Base-by-base conservation (phyloP, 1,284 basidiomycete species). In the Meripilus lineatus region DNA sequence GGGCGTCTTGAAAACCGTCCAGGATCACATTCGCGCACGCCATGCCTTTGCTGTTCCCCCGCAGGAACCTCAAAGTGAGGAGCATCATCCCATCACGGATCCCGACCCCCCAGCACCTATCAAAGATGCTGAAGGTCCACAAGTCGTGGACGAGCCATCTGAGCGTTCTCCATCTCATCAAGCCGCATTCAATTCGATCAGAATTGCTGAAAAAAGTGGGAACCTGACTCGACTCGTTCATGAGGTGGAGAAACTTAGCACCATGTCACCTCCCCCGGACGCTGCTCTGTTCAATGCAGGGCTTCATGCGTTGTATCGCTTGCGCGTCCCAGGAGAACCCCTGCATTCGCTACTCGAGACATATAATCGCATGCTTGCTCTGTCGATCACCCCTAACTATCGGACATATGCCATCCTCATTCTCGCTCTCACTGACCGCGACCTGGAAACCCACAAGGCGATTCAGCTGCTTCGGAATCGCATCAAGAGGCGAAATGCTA, bases 281-380 rank as follows among this genome's bases (percentile, higher is more conserved):
- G 57, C 76, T 13, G 53, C 59, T 11, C 74, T 82, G 5, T 92
- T 83, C 70, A 93, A 93, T 56, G 61, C 65, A 17, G 82, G 81
- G 11, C 65, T 93, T 34, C 56, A 71, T 4, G 80, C 79, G 1
- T 62, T 92, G 2, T 56, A 72, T 21, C 50, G 59, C 2, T 66
- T 75, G 26, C 76, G 86, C 45, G 44, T 52, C 17, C 50, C 58
- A 11, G 81, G 80, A 13, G 74, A 81, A 50, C 75, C 80, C 4
- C 71, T 90, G 32, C 67, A 71, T 0, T 60, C 74, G 32, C 66
- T 93, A 38, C 65, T 89, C 49, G 77, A 83, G 46, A 72, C 81
- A 4, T 95, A 95, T 70, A 80, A 88, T 55, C 72, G 81, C 44
- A 81, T 94, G 74, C 66, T 92, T 37, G 66, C 72, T n/a, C 69